Conservation (phyloP, 495 filamentous ascomycete species). For the Amphirosellinia nigrospora region DNA sequence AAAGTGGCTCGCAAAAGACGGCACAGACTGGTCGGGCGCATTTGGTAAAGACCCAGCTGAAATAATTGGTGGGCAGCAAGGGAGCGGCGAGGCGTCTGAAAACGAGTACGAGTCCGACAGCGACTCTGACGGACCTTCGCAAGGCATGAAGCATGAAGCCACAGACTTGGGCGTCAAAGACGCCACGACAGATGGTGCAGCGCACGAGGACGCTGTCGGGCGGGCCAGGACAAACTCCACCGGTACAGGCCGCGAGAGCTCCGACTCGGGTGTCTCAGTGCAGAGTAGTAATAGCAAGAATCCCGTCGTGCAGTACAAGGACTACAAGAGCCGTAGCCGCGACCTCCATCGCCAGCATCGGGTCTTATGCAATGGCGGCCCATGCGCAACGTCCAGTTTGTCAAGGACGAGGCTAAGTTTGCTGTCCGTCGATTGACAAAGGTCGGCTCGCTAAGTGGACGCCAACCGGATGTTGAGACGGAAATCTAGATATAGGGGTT, state of each 20-base stretch:
- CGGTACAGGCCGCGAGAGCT: conserved; percentile 7
- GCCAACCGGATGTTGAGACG: conserved; percentile 75
- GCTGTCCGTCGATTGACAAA: conserved; percentile 64
- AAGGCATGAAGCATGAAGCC: conserved; percentile 28
- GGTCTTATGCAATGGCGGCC: conserved; percentile 82
- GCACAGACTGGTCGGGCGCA: conserved; percentile 87
- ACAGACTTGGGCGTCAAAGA: conserved; percentile 56
- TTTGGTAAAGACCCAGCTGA: conserved; percentile 69
- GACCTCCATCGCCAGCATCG: conserved; percentile 71
- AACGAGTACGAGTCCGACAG: conserved; percentile 45
- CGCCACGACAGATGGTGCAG: conserved; percentile 34
- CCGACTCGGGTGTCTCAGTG: conserved; percentile 28
- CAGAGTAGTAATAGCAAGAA: conserved; percentile 42
- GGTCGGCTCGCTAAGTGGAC: conserved; percentile 61
- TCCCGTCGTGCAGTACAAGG: conserved; percentile 53
- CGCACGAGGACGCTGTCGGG: conserved; percentile 25
- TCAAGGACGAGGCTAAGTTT: conserved; percentile 71
- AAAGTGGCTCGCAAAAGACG: conserved; percentile 79
- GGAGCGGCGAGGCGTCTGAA: conserved; percentile 43
- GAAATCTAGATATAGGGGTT: conserved; percentile 50
- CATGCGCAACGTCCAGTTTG: conserved; percentile 70
- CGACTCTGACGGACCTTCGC: conserved; percentile 49
- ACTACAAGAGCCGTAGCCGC: conserved; percentile 59
- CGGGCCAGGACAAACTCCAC: conserved; percentile 29
- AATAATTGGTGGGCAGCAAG: conserved; percentile 47